phyloP scores from a whole-genome alignment of 2,329 filamentous ascomycete species.

The Ceratocystis harringtonii region DNA sequence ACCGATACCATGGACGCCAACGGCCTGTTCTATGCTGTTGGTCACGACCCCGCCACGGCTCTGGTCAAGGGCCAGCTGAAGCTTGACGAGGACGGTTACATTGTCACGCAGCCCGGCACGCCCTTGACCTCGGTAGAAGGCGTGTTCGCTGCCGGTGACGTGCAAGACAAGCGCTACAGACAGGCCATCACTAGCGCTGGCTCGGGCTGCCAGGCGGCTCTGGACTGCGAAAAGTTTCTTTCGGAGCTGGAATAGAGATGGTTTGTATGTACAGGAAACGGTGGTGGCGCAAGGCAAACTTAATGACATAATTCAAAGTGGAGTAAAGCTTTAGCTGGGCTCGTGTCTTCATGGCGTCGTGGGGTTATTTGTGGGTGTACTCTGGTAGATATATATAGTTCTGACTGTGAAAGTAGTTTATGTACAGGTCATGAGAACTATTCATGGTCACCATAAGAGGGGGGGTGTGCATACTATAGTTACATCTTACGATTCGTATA shows the following conservation, averaged over 20 bases:
- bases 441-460: too few species aligned
- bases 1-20: constrained; percentile 78
- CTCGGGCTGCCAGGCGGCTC: constrained; percentile 84
- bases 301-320: constrained; percentile 4
- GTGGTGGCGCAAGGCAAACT: not conserved
- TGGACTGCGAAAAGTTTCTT: constrained; percentile 91
- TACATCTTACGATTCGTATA: too few species aligned
- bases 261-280: not conserved
- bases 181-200: constrained; percentile 97
- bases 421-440: not conserved
- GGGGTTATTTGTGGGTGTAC: not conserved
- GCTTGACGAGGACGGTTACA: constrained; percentile 79
- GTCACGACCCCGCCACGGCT: constrained; percentile 84
- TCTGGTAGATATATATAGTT: not conserved
- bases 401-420: not conserved
- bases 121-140: constrained; percentile 77
- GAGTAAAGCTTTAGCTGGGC: constrained; percentile 9
- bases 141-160: constrained; percentile 92
- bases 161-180: constrained; percentile 95
- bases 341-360: not conserved
- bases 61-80: constrained; percentile 84
- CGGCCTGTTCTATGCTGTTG: constrained; percentile 93
- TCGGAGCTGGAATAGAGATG: constrained; percentile 50
- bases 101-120: constrained; percentile 76
- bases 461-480: too few species aligned